Percentiles rank a stretch among this genome's conserved stretches.
phyloP scores from a whole-genome alignment of 176 grass and related monocot genomes.

The Zizania latifolia region DNA sequence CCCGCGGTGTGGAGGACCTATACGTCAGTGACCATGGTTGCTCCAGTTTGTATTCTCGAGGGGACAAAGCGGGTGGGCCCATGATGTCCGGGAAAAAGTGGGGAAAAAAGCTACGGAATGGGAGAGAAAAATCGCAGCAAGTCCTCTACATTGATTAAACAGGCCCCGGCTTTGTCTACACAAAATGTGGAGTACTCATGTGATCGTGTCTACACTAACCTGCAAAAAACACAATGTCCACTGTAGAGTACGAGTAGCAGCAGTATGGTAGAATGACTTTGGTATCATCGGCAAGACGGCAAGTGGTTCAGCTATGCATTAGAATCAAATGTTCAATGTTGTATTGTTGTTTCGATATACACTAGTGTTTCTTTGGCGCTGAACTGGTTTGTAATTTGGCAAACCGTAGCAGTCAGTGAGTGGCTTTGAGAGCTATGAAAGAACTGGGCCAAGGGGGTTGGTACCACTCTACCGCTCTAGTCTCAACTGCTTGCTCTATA shows the following conservation, averaged over 20 bases:
- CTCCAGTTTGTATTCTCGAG: rapidly evolving
- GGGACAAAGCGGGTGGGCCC: not conserved
- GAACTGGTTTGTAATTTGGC: not conserved
- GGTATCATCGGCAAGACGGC: not conserved
- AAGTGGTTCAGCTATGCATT: not conserved
- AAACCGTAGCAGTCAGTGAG: too few species aligned
- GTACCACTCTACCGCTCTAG: too few species aligned
- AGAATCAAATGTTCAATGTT: too few species aligned
- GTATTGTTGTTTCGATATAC: not conserved
- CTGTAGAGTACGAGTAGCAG: too few species aligned
- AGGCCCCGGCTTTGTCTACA: not conserved
- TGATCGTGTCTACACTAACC: not conserved
- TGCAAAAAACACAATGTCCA: too few species aligned
- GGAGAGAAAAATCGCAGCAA: not conserved
- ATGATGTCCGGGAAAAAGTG: constrained; percentile 18
- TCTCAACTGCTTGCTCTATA: too few species aligned
- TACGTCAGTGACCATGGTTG: not conserved
- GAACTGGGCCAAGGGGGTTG: too few species aligned
- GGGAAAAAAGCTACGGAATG: not conserved
- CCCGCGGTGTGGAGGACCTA: rapidly evolving
- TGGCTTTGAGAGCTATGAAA: too few species aligned
- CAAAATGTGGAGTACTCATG: too few species aligned
- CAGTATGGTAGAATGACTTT: not conserved
- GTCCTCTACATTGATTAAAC: constrained; percentile 1
- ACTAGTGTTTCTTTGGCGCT: not conserved